Evolutionary conservation across 2,329 filamentous ascomycete genomes (phyloP), one percentile per base, ranked within the genome.

Genomic region (Verticillium nubilum): DNA sequence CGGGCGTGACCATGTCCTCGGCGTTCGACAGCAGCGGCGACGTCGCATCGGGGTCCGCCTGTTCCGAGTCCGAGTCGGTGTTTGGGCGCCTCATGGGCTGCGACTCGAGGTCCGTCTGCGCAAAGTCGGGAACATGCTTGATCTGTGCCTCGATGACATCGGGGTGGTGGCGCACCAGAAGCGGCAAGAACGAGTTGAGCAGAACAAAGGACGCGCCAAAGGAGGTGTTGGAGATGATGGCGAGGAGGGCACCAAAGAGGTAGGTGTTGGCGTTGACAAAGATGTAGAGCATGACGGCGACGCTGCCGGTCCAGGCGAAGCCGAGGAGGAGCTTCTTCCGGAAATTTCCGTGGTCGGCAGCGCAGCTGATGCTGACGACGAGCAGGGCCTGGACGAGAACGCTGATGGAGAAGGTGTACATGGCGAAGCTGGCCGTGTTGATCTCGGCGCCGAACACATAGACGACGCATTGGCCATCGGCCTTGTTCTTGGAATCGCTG

Each of bases 391-490:
- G 95, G 12, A 97, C 74, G 23, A 97, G 74, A 1, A 99, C 95
- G 71, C 91, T 96, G 68, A 96, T 80, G 60, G 92, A 96, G 74
- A 99, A 99, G 2, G 92, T 97, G 76, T 98, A 98, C 92, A 98
- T 96, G 71, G 92, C 94, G 73, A 98, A 97, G 73, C 91, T 96
- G 35, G 94, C 93, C 1, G 94, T 97, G 74, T 98, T 98, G 76
- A 99, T 88, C 68, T 96, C 88, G 61, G 90, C 73, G 5, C 94
- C 94, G 26, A 96, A 77, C 5, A 98, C 79, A 64, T 88, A 85
- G 61, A 98, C 86, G 61, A 98, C 80, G 70, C 95, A 99, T 71
- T 96, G 91, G 55, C 80, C 81, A 50, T 79, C 78, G 50, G 70
- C 66, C 58, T 77, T 72, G 35, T 69, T 70, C 58, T 82, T 83